A percentile compares a stretch with the other conserved stretches of the same genome.
Conservation (phyloP, 371 early-diverging fungal genomes). For the Entomophthora muscae region DNA sequence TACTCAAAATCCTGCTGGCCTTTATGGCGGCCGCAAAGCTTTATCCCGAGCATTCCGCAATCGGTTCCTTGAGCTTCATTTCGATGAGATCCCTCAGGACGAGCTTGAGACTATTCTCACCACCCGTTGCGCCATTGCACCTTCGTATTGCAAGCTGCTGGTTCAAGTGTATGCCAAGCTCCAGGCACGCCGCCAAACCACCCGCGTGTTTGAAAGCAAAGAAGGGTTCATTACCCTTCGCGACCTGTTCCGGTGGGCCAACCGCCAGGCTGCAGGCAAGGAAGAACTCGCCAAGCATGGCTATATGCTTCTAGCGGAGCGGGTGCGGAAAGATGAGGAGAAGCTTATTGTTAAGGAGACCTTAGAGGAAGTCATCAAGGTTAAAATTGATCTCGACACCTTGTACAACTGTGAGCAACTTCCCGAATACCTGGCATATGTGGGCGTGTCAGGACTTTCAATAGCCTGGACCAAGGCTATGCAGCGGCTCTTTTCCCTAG, state of each 20-base stretch:
- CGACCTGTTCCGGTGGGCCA: conserved; percentile 97
- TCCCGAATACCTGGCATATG: conserved; percentile 25
- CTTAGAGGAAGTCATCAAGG: conserved; percentile 65
- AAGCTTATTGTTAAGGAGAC: conserved; percentile 63
- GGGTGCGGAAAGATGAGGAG: conserved; percentile 73
- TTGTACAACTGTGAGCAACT: conserved; percentile 45
- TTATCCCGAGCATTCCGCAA: conserved; percentile 99
- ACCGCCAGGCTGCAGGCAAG: conserved; percentile 58
- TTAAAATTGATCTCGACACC: conserved; percentile 36
- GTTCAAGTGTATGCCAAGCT: conserved; percentile 77
- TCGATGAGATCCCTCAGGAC: conserved; percentile 80
- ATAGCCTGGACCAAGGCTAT: conserved; percentile 92
- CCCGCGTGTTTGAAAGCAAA: conserved; percentile 82
- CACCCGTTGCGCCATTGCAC: conserved; percentile 70
- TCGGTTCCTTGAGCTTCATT: conserved; percentile 95
- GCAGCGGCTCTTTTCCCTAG: conserved; percentile 79
- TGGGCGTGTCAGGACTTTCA: conserved; percentile 18
- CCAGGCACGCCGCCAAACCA: conserved; percentile 57
- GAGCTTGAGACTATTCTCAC: conserved; percentile 82
- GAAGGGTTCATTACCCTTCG: conserved; percentile 92
- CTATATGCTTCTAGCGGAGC: conserved; percentile 90
- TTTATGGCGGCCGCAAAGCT: conserved; percentile 97
- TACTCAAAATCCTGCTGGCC: conserved; percentile 97
- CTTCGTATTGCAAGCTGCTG: conserved; percentile 71
- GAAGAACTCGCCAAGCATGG: conserved; percentile 82